A percentile compares a stretch with the other conserved stretches of the same genome.
These are phyloP conservation scores for Coemansia sp. DNA, from an alignment of 192 early-diverging fungal species.

Conservation along the genomic window DNA sequence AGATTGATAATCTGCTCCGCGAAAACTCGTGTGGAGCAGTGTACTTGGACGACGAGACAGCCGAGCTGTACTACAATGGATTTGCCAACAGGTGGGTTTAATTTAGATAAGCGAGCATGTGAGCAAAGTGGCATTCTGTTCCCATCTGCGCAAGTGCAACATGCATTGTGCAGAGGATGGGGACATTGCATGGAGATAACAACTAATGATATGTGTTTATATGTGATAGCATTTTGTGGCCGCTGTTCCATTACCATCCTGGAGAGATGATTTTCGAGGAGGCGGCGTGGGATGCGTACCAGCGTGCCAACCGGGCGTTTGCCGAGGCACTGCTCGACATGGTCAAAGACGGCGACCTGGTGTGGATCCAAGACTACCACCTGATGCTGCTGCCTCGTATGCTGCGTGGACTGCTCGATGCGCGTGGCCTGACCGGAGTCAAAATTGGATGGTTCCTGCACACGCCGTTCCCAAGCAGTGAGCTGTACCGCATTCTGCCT, in stretches of 20 bases:
- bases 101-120: background rate
- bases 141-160: background rate
- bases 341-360: slow-evolving; percentile 83
- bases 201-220: background rate
- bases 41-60: slow-evolving; percentile 89
- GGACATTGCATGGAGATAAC: background rate
- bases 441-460: slow-evolving; percentile 99
- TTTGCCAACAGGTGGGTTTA: slow-evolving; percentile 83
- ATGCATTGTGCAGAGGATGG: background rate
- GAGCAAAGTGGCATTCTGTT: background rate
- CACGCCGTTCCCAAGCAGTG: slow-evolving; percentile 94
- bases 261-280: slow-evolving; percentile 97
- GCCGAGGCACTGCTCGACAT: slow-evolving; percentile 85
- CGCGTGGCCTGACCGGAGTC: slow-evolving; percentile 61
- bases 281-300: slow-evolving; percentile 92
- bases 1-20: slow-evolving; percentile 68
- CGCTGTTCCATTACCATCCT: slow-evolving; percentile 99
- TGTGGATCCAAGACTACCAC: slow-evolving; percentile 97
- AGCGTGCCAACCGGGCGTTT: slow-evolving; percentile 88
- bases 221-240: slow-evolving; percentile 86
- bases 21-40: slow-evolving; percentile 89
- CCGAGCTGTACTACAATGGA: slow-evolving; percentile 96
- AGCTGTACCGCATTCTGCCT: slow-evolving; percentile 96
- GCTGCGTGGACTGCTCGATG: slow-evolving; percentile 64
- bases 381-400: slow-evolving; percentile 92